A percentile compares a stretch with the other conserved stretches of the same genome.
Conservation (phyloP, 2,329 filamentous ascomycete species). For the Xylariaceae sp. region DNA sequence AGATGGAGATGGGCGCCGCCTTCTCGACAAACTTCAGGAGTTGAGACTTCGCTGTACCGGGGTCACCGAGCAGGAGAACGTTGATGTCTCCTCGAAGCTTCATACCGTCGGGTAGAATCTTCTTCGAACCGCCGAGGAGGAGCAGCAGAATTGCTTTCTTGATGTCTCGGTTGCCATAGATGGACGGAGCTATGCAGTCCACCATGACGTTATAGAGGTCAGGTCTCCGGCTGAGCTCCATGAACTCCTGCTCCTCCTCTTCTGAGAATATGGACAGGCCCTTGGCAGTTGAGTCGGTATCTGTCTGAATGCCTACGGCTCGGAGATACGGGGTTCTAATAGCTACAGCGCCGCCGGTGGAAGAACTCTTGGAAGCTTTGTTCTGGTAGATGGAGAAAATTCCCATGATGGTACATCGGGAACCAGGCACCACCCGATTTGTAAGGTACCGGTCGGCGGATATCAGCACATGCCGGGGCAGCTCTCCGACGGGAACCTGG, state of each 20-base stretch:
- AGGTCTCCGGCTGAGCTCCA: conserved; percentile 79
- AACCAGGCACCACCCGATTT: conserved; percentile 91
- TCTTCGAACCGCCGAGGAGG: conserved; percentile 90
- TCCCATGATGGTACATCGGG: conserved; percentile 89
- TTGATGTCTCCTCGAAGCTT: conserved; percentile 97
- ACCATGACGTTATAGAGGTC: conserved; percentile 91
- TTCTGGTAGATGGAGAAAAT: conserved; percentile 97
- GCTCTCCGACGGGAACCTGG: conserved; percentile 91
- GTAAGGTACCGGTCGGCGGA: conserved; percentile 95
- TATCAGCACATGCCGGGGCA: conserved; percentile 89
- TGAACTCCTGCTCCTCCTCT: conserved; percentile 94
- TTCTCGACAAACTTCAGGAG: conserved; percentile 96
- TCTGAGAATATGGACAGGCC: conserved; percentile 80
- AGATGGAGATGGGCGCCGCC: conserved; percentile 92
- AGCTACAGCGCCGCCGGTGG: conserved; percentile 72
- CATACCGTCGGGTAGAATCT: conserved; percentile 96
- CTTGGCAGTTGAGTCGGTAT: conserved; percentile 82
- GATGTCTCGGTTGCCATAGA: conserved; percentile 92
- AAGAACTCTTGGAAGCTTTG: conserved; percentile 73
- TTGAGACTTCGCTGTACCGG: conserved; percentile 96
- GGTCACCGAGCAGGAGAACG: conserved; percentile 90
- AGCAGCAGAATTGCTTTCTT: conserved; percentile 96
- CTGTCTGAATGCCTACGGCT: conserved; percentile 85
- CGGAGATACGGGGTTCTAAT: conserved; percentile 93
- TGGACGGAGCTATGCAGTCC: conserved; percentile 90